Base-by-base conservation (phyloP, 805 yeast genomes). In the Lipomyces chichibuensis region DNA sequence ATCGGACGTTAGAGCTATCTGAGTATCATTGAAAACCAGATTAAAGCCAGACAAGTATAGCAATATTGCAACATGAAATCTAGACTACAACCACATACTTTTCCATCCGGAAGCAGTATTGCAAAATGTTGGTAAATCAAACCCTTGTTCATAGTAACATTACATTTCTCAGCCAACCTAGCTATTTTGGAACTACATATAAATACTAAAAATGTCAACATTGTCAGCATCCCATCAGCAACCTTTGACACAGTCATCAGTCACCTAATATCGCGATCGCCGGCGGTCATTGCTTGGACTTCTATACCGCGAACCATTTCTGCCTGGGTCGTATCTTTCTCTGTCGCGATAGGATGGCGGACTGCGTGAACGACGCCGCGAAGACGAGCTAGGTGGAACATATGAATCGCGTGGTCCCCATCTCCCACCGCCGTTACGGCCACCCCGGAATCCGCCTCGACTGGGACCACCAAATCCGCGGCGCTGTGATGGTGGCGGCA, bases 301-400 rank as follows among this genome's bases (percentile, higher is more conserved):
- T n/a, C 49, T 43, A 43, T 43, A 43, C 49, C 59, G 39, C 23
- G 43, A 56, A 20, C 59, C 43, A n/a, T 32, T 35, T 25, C 59
- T 29, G 52, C 46, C 39, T 58, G 25, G n/a, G 23, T 57, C 53
- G 37, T n/a, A 43, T 43, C 49, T 17, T 17, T 43, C 49, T 43
- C 49, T 43, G 9, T 43, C 60, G 17, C 46, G 58, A 13, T 56
- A 39, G 7, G 63, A 57, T 20, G 59, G 64, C 13, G 69, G 69
- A 49, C 69, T 64, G 14, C 65, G 65, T 32, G 70, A 66, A 33
- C 70, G 59, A 17, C 67, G 35, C 6, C 63, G 46, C 13, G 57
- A 56, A 2, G 32, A 20, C 33, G 62, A 46, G 14, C 60, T 46
- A 4, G 49, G 32, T 9, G 59, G 56, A 29, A 43, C 49, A 17